Base-by-base conservation (phyloP, 352 stramenopile species). In the Phytopythium mirpurense region DNA sequence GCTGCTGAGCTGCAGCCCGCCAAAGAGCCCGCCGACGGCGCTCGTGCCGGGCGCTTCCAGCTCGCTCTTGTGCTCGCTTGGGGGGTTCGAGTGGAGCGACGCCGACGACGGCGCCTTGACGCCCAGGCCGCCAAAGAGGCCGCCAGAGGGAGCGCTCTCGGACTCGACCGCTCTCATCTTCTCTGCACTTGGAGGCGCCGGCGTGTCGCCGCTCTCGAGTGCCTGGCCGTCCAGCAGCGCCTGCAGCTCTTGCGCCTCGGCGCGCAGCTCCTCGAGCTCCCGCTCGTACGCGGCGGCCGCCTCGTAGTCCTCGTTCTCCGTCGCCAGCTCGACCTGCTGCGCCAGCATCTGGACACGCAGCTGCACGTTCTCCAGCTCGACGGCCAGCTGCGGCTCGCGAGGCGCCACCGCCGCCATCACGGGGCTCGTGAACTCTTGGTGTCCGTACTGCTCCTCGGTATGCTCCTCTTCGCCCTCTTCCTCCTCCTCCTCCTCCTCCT, bases 221-320 rank as follows among this genome's bases (percentile, higher is more conserved):
- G 18, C 50, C 19, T 73, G 55, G 18, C 71, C 58, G n/a, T 58
- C 48, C 27, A 78, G 47, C 29, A 79, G 60, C 12, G 56, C 58
- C 38, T 72, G 42, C 21, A 84, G 67, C 37, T 77, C 68, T 7
- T 57, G 66, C 51, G 87, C 76, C 35, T 84, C 66, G 15, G 63
- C 78, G 23, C 67, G 75, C 37, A 86, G 60, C n/a, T 67, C 65
- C 36, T 80, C 53, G 15, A 89, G 44, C 29, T 93, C 82, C 38
- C 87, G 70, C n/a, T 90, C 73, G 24, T 89, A 72, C 6, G 56
- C 46, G 5, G 73, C 75, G 0, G 78, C 82, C 12, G 67, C 68
- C 19, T 88, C 77, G 43, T 86, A 88, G 35, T 90, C 74, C 31
- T 92, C 75, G 26, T 83, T 83, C 24, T 84, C 72, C 16, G 77